Percentiles rank a stretch among this genome's conserved stretches.
Evolutionary conservation across 768 basidiomycete species (phyloP).

Genomic region (Epithele typhae): DNA sequence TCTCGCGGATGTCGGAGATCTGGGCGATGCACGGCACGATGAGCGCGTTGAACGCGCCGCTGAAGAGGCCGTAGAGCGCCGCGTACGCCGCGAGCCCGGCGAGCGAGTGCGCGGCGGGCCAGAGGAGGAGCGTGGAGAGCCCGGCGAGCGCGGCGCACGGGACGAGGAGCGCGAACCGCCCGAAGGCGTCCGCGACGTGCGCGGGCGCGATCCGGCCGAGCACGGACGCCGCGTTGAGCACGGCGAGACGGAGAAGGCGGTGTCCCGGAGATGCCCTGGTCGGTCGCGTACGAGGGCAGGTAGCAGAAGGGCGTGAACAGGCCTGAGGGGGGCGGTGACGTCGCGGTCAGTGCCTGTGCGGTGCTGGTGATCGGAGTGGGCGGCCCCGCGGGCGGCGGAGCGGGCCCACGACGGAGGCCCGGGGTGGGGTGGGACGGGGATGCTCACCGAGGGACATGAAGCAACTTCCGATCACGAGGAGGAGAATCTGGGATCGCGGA

Average conservation of each 20-base stretch:
- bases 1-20: conserved; percentile 54
- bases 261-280: conserved; percentile 32
- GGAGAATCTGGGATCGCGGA: conserved; percentile 39
- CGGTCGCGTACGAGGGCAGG: conserved; percentile 54
- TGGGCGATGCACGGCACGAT: conserved; percentile 67
- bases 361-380: background rate
- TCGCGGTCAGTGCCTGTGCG: no score
- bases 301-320: conserved; percentile 71
- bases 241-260: conserved; percentile 52
- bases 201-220: conserved; percentile 63
- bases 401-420: no score
- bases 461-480: conserved; percentile 52
- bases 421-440: background rate
- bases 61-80: conserved; percentile 55
- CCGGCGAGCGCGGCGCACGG: conserved; percentile 65
- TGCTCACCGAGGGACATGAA: conserved; percentile 55
- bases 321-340: conserved; percentile 33
- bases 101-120: conserved; percentile 44
- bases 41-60: conserved; percentile 64
- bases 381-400: background rate
- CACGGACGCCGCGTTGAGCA: conserved; percentile 64
- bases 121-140: conserved; percentile 49
- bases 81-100: conserved; percentile 44
- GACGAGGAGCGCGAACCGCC: conserved; percentile 61
- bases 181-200: conserved; percentile 58